A percentile compares a stretch with the other conserved stretches of the same genome.
Conservation (phyloP, 129 eudicot species). For the Flaveria brownii region DNA sequence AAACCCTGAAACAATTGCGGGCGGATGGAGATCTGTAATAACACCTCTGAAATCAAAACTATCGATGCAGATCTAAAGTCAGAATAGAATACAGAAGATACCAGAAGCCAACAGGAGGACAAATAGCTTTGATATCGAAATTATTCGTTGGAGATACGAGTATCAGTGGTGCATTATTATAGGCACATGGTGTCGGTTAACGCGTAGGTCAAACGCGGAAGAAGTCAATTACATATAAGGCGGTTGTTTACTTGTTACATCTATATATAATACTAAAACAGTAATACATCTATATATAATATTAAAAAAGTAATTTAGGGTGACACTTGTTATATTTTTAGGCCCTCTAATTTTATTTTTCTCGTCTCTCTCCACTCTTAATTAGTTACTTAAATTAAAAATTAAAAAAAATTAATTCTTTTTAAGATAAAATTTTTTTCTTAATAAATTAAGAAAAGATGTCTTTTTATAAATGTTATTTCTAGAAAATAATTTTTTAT, state of each 20-base stretch:
- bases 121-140: not conserved
- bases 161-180: not conserved
- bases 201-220: slow-evolving; percentile 6
- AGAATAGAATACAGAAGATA: not conserved
- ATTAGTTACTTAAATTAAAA: too few species aligned
- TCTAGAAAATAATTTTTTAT: too few species aligned
- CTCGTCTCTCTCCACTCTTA: too few species aligned
- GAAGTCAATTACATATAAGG: not conserved
- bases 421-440: too few species aligned
- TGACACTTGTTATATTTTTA: too few species aligned
- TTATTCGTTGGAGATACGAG: not conserved
- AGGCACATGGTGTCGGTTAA: not conserved
- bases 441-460: too few species aligned
- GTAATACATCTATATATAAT: too few species aligned
- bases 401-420: too few species aligned
- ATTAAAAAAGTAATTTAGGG: too few species aligned
- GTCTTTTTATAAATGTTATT: too few species aligned
- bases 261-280: too few species aligned
- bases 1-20: not conserved
- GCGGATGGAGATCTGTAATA: not conserved
- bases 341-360: too few species aligned
- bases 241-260: not conserved
- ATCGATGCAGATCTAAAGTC: not conserved
- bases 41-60: not conserved
- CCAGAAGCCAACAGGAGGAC: not conserved